Evolutionary conservation across 176 grass and related monocot species (phyloP), one percentile per base, ranked within the genome.

Genomic region (Oryza coarctata): DNA sequence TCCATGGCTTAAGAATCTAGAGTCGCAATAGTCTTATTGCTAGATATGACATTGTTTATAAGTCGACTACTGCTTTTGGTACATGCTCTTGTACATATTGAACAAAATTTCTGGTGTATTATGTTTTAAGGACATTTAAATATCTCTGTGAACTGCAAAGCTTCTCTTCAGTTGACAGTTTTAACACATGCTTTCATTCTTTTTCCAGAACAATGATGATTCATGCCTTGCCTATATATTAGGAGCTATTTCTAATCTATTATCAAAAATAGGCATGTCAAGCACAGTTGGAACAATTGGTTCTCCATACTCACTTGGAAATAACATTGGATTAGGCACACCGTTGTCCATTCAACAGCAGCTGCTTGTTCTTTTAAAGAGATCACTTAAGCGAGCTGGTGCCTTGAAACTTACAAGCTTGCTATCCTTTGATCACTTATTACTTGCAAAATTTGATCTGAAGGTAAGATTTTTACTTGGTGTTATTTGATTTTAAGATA

Each of bases 321-420:
- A 87, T 77, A 91, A 87, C 84, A 89, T 86, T 79, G 92, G 95
- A 88, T 82, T 91, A 72, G 88, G 88, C 67, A 95, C 90, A 3
- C 95, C 92, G 34, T 80, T 86, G 69, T 95, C 95, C 67, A 91
- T 86, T 49, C 90, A 94, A 38, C 92, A 98, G 75, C 92, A 94
- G 63, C 81, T 98, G 73, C 90, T 95, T 79, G 90, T 98, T 91
- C 92, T 98, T 52, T 87, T 98, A 76, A 94, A 91, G 79, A 78
- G 88, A 82, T 98, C 90, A 23, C 88, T 98, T 75, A 93, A 89
- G 73, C 93, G 95, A 80, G 95, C 95, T 93, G 92, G 95, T 87
- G 62, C 78, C 44, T 80, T 95, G 89, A 98, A 95, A 76, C 90
- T 95, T 36, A 86, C 86, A 79, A 93, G 87, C 52, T 80, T 98